Evolutionary conservation across 2,329 filamentous ascomycete species (phyloP), one percentile per base, ranked within the genome.

Genomic region (Ophiostoma triangulosporum): DNA sequence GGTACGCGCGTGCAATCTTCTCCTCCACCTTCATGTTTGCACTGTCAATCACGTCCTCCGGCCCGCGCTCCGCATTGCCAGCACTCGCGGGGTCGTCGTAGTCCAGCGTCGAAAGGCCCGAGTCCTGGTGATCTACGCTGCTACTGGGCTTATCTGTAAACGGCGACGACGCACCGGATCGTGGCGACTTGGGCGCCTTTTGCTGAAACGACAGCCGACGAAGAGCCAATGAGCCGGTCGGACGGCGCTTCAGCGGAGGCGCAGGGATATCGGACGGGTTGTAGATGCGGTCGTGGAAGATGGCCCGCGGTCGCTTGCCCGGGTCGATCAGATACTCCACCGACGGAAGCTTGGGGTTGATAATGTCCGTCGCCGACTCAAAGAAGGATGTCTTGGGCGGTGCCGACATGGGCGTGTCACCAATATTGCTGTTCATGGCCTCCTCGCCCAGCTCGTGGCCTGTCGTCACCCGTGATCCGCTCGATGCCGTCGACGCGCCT

Each of bases 201-300:
- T 52, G 57, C 26, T 56, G 56, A 22, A 59, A 54, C 17, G 56
- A 57, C 24, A 58, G 50, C 38, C 57, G 54, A 26, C 54, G 56
- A 45, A 67, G 50, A 66, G 63, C 60, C 24, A 70, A 60, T 3
- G 63, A 57, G 35, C 64, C 63, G 11, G 72, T 66, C 1, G 62
- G 57, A 14, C 68, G 61, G 3, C 74, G 72, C 64, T 82, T 83
- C 40, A 81, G 68, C 0, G 86, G 84, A 8, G 89, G 87, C 0
- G 84, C 81, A 1, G 93, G 93, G 33, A 98, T 96, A 63, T 98
- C 93, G 43, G 84, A 78, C 0, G 93, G 90, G 62, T 95, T 88
- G 64, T 98, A 98, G 15, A 98, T 80, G 11, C 93, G 84, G 66
- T 98, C 93, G 66, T 98, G 93, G 68, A 97, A 97, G 56, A 98